A percentile compares a stretch with the other conserved stretches of the same genome.
Evolutionary conservation across 345 rosid genomes (phyloP).

Genomic region (Salix exigua): DNA sequence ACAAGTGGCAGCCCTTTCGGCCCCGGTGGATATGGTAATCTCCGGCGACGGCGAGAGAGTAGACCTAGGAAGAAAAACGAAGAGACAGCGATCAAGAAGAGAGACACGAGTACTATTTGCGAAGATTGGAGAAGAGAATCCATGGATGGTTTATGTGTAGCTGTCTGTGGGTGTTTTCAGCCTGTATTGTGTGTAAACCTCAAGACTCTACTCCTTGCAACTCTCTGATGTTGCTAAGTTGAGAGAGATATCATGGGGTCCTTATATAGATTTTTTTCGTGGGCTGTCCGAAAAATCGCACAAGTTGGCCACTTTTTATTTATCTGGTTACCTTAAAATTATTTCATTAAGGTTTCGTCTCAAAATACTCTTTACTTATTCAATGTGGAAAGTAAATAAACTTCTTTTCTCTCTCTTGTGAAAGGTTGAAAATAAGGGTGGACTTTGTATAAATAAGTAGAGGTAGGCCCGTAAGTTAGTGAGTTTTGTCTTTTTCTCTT

Average conservation of each 20-base stretch:
- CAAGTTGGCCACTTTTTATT: background rate
- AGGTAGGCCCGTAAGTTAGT: background rate
- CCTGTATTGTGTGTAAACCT: background rate
- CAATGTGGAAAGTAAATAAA: background rate
- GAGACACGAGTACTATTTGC: background rate
- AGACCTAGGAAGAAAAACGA: slow-evolving; percentile 40
- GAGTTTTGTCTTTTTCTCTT: too few species aligned
- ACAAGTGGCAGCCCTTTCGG: slow-evolving; percentile 79
- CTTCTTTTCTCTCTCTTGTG: background rate
- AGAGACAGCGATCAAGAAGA: slow-evolving; percentile 34
- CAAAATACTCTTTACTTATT: background rate
- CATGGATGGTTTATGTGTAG: slow-evolving; percentile 4
- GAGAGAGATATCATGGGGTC: background rate
- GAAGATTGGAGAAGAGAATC: slow-evolving; percentile 15
- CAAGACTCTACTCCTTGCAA: slow-evolving; percentile 10
- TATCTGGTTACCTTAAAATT: background rate
- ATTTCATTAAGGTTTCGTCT: background rate
- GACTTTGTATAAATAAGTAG: background rate
- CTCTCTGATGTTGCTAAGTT: slow-evolving; percentile 23
- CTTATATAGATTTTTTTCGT: slow-evolving; percentile 25
- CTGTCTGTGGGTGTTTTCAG: background rate
- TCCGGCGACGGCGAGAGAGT: slow-evolving; percentile 32
- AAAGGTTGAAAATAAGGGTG: background rate
- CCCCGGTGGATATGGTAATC: slow-evolving; percentile 73
- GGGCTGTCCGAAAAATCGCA: background rate